Conservation (phyloP, 805 yeast genomes). For the Lachancea lanzarotensis region DNA sequence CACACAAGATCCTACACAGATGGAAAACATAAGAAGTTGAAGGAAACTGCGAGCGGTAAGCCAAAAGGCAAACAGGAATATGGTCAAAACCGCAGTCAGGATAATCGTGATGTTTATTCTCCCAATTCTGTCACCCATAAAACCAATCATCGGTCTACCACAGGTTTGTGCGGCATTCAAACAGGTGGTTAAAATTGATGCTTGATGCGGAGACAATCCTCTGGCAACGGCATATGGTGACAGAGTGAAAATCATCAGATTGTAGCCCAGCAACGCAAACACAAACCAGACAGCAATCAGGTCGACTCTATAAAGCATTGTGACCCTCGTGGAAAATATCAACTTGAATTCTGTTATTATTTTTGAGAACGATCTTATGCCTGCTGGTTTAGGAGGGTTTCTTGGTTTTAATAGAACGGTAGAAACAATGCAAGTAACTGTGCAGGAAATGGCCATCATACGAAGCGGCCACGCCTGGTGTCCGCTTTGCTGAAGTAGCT, state of each 20-base stretch:
- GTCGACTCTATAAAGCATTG: conserved; percentile 29
- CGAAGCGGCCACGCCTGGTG: conserved; percentile 44
- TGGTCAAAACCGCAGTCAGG: conserved; percentile 31
- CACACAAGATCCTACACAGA: conserved; percentile 39
- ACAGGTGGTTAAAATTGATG: conserved; percentile 40
- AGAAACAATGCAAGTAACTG: conserved; percentile 35
- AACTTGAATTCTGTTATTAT: conserved; percentile 27
- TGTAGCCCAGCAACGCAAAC: conserved; percentile 36
- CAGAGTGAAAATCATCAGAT: conserved; percentile 40
- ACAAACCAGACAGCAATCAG: conserved; percentile 35
- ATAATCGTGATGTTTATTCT: conserved; percentile 40
- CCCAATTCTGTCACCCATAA: conserved; percentile 40
- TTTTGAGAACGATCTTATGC: conserved; percentile 22
- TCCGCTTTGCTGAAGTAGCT: conserved; percentile 38
- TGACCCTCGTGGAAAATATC: conserved; percentile 32
- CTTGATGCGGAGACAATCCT: conserved; percentile 41
- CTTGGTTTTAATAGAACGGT: conserved; percentile 42
- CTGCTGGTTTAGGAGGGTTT: conserved; percentile 30
- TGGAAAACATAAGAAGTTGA: conserved; percentile 36
- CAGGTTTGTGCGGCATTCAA: conserved; percentile 41
- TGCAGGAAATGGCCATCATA: conserved; percentile 37
- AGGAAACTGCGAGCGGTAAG: conserved; percentile 38
- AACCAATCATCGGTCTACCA: conserved; percentile 48
- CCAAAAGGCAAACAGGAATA: conserved; percentile 45
- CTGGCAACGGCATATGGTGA: conserved; percentile 41